phyloP scores from a whole-genome alignment of 208 protist genomes.

The Eutreptiella sp. region DNA sequence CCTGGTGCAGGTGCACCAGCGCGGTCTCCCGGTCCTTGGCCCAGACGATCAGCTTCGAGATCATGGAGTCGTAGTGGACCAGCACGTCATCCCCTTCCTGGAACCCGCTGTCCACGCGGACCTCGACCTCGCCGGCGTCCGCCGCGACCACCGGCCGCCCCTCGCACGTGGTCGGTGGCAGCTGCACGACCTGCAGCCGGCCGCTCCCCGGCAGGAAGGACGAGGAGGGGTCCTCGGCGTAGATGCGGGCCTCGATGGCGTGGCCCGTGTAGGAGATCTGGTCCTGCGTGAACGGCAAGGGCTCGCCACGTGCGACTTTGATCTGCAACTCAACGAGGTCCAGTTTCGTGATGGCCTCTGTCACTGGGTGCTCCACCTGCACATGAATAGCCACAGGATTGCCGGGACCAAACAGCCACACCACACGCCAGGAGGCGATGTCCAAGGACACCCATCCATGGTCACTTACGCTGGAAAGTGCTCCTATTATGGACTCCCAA shows the following conservation, averaged over 20 bases:
- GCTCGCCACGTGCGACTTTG: constrained; percentile 51
- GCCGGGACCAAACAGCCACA: too few relatives aligned
- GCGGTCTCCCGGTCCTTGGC: constrained; percentile 59
- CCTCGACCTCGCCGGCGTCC: constrained; percentile 24
- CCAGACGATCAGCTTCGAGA: constrained; percentile 92
- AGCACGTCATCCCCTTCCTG: constrained; percentile 61
- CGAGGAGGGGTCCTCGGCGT: constrained; percentile 82
- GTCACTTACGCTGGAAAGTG: too few relatives aligned
- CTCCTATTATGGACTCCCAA: too few relatives aligned
- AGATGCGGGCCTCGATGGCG: constrained; percentile 85
- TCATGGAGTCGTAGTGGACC: constrained; percentile 94
- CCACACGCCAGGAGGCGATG: constrained; percentile 17
- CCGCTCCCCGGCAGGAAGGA: constrained; percentile 80
- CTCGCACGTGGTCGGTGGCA: constrained; percentile 25
- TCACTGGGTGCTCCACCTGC: constrained; percentile 90
- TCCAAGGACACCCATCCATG: too few relatives aligned
- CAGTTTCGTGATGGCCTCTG: constrained; percentile 82
- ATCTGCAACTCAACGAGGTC: constrained; percentile 93
- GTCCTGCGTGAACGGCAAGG: constrained; percentile 64
- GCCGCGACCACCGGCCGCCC: too few relatives aligned
- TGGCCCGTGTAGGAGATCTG: constrained; percentile 68
- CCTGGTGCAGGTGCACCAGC: constrained; percentile 52
- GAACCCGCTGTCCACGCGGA: constrained; percentile 74
- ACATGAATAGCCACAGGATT: too few relatives aligned
- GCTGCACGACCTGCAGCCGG: constrained; percentile 38